Evolutionary conservation across 169 alveolate species (phyloP), one percentile per base, ranked within the genome.

Genomic region (Blepharisma undulans): DNA sequence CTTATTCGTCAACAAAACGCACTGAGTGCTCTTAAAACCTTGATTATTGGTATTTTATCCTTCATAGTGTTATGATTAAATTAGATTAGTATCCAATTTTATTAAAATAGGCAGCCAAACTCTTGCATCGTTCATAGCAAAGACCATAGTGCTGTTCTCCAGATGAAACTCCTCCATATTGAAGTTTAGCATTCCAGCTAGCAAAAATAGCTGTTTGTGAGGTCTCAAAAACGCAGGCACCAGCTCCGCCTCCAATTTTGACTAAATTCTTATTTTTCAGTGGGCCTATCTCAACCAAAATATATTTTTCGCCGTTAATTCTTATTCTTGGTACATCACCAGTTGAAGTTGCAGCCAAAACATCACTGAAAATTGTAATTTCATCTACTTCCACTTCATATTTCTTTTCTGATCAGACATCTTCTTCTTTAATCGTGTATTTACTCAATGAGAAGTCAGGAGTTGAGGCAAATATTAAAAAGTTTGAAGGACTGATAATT

Each of bases 221-320:
- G 32, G 96, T 77, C 74, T 76, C 76, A 32, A 92, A 94, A 80
- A 95, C 60, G 87, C 95, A 92, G 30, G 95, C 97, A 80, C 97
- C 97, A 76, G 96, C 97, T 72, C 93, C 90, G 32, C n/a, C n/a
- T n/a, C n/a, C n/a, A n/a, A n/a, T 76, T 91, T 85, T 89, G 88
- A 78, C 89, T 91, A 10, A 36, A 36, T 8, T 36, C 60, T 36
- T 36, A 4, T 8, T 36, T 36, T n/a, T n/a, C n/a, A n/a, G n/a
- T n/a, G n/a, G n/a, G 60, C 4, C 60, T 36, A 36, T 4, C 60
- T 36, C 60, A 72, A 93, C 95, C 77, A 92, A 22, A 90, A 88
- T 90, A 86, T 93, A 95, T 87, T 93, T 95, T 80, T 95, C 92
- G 76, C 93, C 92, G 92, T 72, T 71, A 76, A 95, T 89, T 93